Conservation (phyloP, 192 early-diverging fungal genomes). For the Dissophora globulifera region DNA sequence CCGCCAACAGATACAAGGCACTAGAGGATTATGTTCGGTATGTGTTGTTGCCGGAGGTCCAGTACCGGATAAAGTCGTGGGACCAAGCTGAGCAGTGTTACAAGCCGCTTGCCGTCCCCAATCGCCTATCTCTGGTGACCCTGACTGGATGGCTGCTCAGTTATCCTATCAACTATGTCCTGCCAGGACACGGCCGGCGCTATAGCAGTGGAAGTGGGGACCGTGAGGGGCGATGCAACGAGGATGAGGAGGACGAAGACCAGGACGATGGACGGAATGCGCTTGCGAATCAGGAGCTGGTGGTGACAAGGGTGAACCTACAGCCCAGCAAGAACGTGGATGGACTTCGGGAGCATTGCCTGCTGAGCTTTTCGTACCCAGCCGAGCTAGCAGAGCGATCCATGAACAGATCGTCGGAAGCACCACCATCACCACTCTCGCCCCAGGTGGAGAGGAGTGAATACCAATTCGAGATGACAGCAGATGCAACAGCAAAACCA, state of each 20-base stretch:
- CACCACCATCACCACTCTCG: constrained; percentile 30
- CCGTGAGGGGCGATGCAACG: not conserved
- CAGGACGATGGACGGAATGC: constrained; percentile 38
- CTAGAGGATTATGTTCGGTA: constrained; percentile 30
- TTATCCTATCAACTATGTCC: constrained; percentile 46
- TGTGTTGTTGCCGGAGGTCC: constrained; percentile 19
- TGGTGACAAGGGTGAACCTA: constrained; percentile 31
- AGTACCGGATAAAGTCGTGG: constrained; percentile 33
- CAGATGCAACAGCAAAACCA: not conserved
- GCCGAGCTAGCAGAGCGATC: constrained; percentile 25
- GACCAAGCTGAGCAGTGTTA: constrained; percentile 32
- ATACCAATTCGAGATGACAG: constrained; percentile 4
- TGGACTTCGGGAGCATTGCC: constrained; percentile 20
- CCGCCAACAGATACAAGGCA: constrained; percentile 24
- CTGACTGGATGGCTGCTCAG: constrained; percentile 49
- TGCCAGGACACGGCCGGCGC: constrained; percentile 20
- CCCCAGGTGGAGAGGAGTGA: constrained; percentile 13
- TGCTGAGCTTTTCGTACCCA: constrained; percentile 43
- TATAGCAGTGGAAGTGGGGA: constrained; percentile 12
- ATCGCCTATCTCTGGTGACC: constrained; percentile 30
- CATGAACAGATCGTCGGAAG: not conserved
- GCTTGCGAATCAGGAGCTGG: constrained; percentile 36
- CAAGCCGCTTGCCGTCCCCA: constrained; percentile 16
- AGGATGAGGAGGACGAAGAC: constrained; percentile 35
- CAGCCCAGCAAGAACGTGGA: constrained; percentile 18